A percentile compares a stretch with the other conserved stretches of the same genome.
These are phyloP conservation scores for Pyrenochaeta sp. DNA, from an alignment of 2,329 filamentous ascomycete genomes.

Conservation along the genomic window DNA sequence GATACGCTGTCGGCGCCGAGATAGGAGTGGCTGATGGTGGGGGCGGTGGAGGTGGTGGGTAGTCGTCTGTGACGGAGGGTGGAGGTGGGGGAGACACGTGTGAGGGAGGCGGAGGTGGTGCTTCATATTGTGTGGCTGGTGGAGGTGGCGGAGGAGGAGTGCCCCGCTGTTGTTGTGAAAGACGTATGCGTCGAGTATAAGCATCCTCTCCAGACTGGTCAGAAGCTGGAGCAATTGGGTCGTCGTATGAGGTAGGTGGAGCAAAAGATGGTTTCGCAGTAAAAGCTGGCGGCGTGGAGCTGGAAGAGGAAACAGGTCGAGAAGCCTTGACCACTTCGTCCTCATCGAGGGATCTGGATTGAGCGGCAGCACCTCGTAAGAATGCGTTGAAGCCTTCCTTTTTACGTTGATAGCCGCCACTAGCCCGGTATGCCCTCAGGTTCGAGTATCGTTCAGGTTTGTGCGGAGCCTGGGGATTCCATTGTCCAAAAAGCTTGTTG, in stretches of 20 bases:
- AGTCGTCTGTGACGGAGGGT: slow-evolving; percentile 16
- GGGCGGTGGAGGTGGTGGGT: slow-evolving; percentile 24
- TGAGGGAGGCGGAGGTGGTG: slow-evolving; percentile 1
- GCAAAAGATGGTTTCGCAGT: slow-evolving; percentile 53
- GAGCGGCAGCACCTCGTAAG: slow-evolving; percentile 24
- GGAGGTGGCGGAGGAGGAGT: slow-evolving; percentile 18
- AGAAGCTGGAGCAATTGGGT: slow-evolving; percentile 44
- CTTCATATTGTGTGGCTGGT: slow-evolving; percentile 1
- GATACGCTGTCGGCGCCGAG: slow-evolving; percentile 53
- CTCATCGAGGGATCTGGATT: slow-evolving; percentile 16
- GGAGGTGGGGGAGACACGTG: slow-evolving; percentile 14
- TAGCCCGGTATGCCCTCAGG: slow-evolving; percentile 35
- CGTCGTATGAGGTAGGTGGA: slow-evolving; percentile 53
- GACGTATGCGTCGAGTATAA: slow-evolving; percentile 30
- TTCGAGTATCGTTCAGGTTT: slow-evolving; percentile 36
- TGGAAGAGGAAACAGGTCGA: slow-evolving; percentile 20
- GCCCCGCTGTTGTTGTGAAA: slow-evolving; percentile 18
- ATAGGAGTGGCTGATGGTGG: slow-evolving; percentile 47
- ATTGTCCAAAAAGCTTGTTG: slow-evolving; percentile 65
- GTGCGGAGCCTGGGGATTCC: slow-evolving; percentile 54
- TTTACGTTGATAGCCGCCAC: slow-evolving; percentile 34
- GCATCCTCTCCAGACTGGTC: slow-evolving; percentile 37
- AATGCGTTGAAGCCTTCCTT: slow-evolving; percentile 35
- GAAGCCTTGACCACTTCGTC: slow-evolving; percentile 20
- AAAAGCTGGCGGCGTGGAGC: slow-evolving; percentile 15